These are phyloP conservation scores for Cercospora citrullina DNA, from an alignment of 2,329 filamentous ascomycete genomes.

Conservation along the genomic window DNA sequence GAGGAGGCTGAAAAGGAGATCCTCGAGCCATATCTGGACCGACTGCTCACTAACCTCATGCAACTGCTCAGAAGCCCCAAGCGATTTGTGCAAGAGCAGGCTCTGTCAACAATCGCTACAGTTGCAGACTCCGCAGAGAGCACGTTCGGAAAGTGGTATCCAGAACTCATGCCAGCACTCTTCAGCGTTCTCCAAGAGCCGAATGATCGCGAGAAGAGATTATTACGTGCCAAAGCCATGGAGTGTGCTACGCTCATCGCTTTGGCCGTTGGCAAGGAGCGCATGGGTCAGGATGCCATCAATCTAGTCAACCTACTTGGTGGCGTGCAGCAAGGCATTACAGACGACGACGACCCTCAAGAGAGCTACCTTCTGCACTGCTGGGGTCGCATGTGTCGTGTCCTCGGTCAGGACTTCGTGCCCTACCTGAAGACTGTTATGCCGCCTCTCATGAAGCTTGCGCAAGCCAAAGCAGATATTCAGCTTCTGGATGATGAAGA, in stretches of 20 bases:
- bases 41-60: constrained; percentile 81
- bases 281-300: constrained; percentile 83
- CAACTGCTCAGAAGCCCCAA: constrained; percentile 87
- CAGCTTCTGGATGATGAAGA: constrained; percentile 95
- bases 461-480: constrained; percentile 93
- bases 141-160: constrained; percentile 93
- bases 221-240: constrained; percentile 96
- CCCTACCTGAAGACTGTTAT: constrained; percentile 92
- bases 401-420: constrained; percentile 85
- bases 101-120: constrained; percentile 94
- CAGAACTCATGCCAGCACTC: constrained; percentile 90
- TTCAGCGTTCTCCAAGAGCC: constrained; percentile 87
- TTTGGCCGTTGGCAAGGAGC: constrained; percentile 88
- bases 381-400: constrained; percentile 98
- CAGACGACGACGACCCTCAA: constrained; percentile 90
- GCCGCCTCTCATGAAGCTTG: constrained; percentile 86
- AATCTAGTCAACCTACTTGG: constrained; percentile 84
- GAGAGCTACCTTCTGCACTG: constrained; percentile 97
- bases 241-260: constrained; percentile 97
- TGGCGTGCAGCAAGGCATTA: constrained; percentile 81
- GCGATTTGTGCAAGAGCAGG: constrained; percentile 96
- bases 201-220: constrained; percentile 87
- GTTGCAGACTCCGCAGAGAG: constrained; percentile 98
- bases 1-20: constrained; percentile 93
- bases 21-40: constrained; percentile 88